Evolutionary conservation across 441 rosid species (phyloP).

Genomic region (Kokia cookei): DNA sequence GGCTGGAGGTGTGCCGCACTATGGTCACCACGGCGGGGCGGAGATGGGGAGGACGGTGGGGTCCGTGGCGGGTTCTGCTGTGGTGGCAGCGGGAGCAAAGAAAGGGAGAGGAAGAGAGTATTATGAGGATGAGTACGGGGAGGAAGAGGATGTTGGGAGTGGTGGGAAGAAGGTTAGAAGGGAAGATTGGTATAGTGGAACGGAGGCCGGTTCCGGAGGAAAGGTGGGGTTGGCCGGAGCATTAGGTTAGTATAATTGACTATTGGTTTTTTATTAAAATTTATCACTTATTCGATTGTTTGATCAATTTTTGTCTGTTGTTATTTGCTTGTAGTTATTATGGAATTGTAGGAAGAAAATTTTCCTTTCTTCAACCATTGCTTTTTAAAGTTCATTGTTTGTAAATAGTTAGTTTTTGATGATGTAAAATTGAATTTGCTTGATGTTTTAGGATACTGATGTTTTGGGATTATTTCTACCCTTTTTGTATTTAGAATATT

Average conservation of each 20-base stretch:
- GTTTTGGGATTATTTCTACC: neutral
- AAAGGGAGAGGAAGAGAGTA: constrained; percentile 54
- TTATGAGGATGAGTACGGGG: constrained; percentile 52
- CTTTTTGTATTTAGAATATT: neutral
- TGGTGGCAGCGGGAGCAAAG: constrained; percentile 22
- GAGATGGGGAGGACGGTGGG: constrained; percentile 28
- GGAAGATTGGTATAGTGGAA: constrained; percentile 48
- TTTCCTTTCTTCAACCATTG: neutral
- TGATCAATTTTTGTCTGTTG: neutral
- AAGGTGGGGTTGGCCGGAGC: constrained; percentile 36
- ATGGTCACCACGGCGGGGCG: constrained; percentile 32
- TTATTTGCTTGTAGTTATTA: neutral
- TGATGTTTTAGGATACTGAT: neutral
- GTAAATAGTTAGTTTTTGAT: neutral
- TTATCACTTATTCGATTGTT: neutral
- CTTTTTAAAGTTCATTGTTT: neutral
- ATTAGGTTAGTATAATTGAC: constrained; percentile 31
- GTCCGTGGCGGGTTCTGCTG: constrained; percentile 15
- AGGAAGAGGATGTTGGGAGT: constrained; percentile 39
- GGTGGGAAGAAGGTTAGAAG: constrained; percentile 71
- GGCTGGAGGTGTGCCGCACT: constrained; percentile 33
- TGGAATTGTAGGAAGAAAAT: neutral
- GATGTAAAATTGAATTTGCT: neutral
- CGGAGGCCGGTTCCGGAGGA: constrained; percentile 42
- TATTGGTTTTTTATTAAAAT: neutral